Conservation (phyloP, 768 basidiomycete genomes). For the Hortiboletus flavorubellus region DNA sequence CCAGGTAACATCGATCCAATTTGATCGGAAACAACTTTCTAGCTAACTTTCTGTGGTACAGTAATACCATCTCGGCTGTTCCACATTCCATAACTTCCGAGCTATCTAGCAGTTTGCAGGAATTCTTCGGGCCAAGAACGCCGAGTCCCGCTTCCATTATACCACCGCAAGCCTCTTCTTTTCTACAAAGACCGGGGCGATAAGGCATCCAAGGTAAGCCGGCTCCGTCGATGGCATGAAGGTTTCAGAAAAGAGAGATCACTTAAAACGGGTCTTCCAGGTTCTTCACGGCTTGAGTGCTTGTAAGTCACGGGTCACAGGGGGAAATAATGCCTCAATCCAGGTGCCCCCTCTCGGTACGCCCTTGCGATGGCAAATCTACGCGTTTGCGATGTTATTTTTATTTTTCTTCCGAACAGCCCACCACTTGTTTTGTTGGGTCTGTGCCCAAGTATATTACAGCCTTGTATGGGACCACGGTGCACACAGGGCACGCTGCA, state of each 20-base stretch:
- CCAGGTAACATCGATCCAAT: not conserved
- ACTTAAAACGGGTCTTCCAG: conserved; percentile 1
- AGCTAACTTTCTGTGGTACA: not conserved
- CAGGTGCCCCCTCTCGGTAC: conserved; percentile 15
- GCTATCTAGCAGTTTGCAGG: not conserved
- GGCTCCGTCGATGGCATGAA: not conserved
- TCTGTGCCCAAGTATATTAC: conserved; percentile 30
- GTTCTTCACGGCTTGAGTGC: not conserved
- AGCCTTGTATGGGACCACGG: conserved; percentile 23
- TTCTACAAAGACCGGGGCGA: not conserved
- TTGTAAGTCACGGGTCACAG: not conserved
- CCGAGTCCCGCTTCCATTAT: not conserved
- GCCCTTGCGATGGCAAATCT: conserved; percentile 21
- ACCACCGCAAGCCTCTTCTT: not conserved
- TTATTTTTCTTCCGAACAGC: conserved; percentile 7
- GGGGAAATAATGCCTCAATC: not conserved
- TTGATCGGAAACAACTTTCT: not conserved
- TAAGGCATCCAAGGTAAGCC: not conserved
- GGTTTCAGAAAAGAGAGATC: conserved; percentile 1
- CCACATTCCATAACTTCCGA: not conserved
- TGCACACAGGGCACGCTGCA: conserved; percentile 20
- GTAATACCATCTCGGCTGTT: not conserved
- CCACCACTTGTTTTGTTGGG: conserved; percentile 21
- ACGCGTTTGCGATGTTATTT: conserved; percentile 26
- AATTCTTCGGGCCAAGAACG: not conserved